These are phyloP conservation scores for Periglandula ipomoeae DNA, from an alignment of 2,329 filamentous ascomycete genomes.

Conservation along the genomic window DNA sequence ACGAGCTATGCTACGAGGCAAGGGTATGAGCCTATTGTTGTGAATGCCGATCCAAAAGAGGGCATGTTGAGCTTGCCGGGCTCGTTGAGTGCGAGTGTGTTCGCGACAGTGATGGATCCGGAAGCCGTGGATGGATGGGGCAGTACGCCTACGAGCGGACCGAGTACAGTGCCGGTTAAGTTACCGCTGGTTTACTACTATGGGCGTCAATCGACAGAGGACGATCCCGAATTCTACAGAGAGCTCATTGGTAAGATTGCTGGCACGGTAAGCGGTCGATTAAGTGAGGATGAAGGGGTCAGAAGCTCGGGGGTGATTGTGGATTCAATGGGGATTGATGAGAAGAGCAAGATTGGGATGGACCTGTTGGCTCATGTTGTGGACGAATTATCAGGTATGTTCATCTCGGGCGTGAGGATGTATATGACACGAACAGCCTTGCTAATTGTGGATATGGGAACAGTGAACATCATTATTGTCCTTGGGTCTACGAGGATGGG, in stretches of 20 bases:
- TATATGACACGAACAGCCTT: too few species aligned
- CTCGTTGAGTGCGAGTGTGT: constrained; percentile 76
- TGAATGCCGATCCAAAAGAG: constrained; percentile 79
- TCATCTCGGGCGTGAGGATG: too few species aligned
- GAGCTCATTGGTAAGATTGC: constrained; percentile 68
- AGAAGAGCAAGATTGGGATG: constrained; percentile 55
- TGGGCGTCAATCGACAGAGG: constrained; percentile 63
- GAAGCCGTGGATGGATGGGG: constrained; percentile 76
- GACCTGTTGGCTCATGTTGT: constrained; percentile 73
- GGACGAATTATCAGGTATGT: constrained; percentile 42
- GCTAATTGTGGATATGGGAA: constrained; percentile 9
- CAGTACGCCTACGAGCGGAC: constrained; percentile 81
- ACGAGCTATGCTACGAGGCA: constrained; percentile 70
- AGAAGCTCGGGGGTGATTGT: constrained; percentile 73
- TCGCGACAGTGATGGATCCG: constrained; percentile 79
- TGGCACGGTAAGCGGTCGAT: constrained; percentile 64
- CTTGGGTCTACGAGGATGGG: constrained; percentile 71
- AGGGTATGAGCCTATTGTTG: constrained; percentile 66
- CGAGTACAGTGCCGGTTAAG: constrained; percentile 81
- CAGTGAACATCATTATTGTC: constrained; percentile 73
- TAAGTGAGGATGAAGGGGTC: constrained; percentile 66
- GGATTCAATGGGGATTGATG: constrained; percentile 67
- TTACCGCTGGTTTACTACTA: constrained; percentile 86
- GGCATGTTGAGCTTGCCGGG: constrained; percentile 70
- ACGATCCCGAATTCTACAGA: constrained; percentile 64